Evolutionary conservation across 2,329 filamentous ascomycete genomes (phyloP).

Genomic region (Beauveria scarabaeidicola): DNA sequence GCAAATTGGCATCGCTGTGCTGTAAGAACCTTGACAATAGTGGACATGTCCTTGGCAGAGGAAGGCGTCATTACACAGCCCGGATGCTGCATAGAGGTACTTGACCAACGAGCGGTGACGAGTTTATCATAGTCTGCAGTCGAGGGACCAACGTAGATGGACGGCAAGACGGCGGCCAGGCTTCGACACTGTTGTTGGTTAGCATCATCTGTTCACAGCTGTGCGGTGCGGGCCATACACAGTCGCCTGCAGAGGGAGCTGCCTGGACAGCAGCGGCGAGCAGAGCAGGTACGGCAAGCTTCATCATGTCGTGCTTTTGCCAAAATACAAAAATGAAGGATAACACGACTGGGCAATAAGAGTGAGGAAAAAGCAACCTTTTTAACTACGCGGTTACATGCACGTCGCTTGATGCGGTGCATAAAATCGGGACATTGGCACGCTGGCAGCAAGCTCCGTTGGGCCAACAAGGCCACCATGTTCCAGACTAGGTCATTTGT

Average conservation of each 20-base stretch:
- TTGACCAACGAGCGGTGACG: constrained; percentile 6
- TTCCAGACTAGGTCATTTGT: neutral
- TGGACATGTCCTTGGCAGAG: constrained; percentile 1
- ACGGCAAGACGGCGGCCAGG: neutral
- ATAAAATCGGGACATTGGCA: neutral
- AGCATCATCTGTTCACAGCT: neutral
- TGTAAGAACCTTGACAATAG: constrained; percentile 11
- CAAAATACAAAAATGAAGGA: neutral
- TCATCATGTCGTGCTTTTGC: neutral
- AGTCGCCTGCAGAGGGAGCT: neutral
- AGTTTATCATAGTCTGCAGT: constrained; percentile 4
- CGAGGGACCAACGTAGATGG: constrained; percentile 7
- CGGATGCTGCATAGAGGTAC: constrained; percentile 9
- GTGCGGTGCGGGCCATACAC: neutral
- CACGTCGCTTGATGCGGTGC: neutral
- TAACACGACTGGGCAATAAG: neutral
- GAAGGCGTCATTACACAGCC: constrained; percentile 7
- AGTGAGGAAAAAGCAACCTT: neutral
- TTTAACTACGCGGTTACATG: neutral
- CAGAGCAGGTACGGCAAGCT: neutral
- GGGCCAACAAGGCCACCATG: neutral
- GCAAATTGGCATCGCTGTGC: constrained; percentile 28
- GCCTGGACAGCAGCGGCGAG: neutral
- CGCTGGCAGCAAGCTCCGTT: neutral
- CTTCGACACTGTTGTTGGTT: constrained; percentile 8